Evolutionary conservation across 768 basidiomycete species (phyloP), one percentile per base, ranked within the genome.

Genomic region (Butyriboletus loyo): DNA sequence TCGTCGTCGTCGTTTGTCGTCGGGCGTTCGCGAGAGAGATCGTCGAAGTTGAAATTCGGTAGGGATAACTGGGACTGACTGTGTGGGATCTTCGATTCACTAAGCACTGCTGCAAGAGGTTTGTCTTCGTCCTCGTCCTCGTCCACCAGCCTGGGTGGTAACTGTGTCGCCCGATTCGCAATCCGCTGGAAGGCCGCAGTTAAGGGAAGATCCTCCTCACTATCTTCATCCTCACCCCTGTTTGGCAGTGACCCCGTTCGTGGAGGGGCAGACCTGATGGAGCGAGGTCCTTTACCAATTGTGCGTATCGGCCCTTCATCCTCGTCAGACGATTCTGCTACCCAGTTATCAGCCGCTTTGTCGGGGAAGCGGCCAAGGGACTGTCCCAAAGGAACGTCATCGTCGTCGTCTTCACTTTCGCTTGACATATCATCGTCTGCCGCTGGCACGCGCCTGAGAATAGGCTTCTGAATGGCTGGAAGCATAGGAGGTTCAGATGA

Each of bases 141-240:
- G 65, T 83, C 61, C 27, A 46, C 4, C 30, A 55, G 28, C 27
- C 36, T 41, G 34, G 59, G 63, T 54, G 62, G 55, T 32, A 60
- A 51, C 32, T 70, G 60, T 10, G 69, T 72, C 24, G 68, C 73
- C 42, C 83, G 79, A 53, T 77, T 77, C 21, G 71, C 70, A n/a
- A 76, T 82, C 32, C 80, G 79, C 49, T 75, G 73, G n/a, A 83
- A 72, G 8, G 86, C 81, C 3, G 80, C 81, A 24, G 83, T 81
- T 9, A 93, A 75, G 3, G 92, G 92, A 38, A 91, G 58, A 70
- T 93, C 90, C 57, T 92, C 90, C 48, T 90, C 90, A 55, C 87
- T 88, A 55, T 84, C 82, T 19, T 78, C 77, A 45, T 76, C 78
- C 17, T 60, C 62, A 21, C 9, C 41, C 22, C 22, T 25, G 19